phyloP scores from a whole-genome alignment of 495 filamentous ascomycete species.

The Xylaria sp. region DNA sequence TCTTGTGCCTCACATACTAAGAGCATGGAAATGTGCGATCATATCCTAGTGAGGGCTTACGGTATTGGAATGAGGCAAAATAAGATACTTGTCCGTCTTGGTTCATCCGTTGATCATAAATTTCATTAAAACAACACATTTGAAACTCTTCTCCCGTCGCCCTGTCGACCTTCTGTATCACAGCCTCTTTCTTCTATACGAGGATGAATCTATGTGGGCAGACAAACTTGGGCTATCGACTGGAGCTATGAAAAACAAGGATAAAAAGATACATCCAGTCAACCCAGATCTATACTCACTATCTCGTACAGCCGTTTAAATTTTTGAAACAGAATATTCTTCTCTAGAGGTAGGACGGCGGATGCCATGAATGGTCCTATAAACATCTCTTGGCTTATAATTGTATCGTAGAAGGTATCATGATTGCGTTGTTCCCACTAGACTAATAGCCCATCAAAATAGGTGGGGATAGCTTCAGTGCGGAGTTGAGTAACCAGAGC shows the following conservation, averaged over 20 bases:
- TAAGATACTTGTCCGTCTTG: background rate
- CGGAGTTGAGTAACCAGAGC: conserved; percentile 6
- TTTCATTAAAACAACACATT: background rate
- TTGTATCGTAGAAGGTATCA: background rate
- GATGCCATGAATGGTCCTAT: background rate
- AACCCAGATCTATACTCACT: background rate
- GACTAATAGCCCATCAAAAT: background rate
- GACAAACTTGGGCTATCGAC: background rate
- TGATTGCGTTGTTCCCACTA: too few relatives aligned
- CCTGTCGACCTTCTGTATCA: background rate
- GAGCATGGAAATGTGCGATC: background rate
- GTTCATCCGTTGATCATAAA: background rate
- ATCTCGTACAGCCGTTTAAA: background rate
- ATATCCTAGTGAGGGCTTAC: background rate
- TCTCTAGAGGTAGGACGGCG: background rate
- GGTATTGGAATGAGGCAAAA: background rate
- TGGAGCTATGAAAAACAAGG: background rate
- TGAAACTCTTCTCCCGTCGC: background rate
- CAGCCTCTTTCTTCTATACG: background rate
- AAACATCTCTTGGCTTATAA: background rate
- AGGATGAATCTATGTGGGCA: background rate
- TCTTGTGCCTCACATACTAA: background rate
- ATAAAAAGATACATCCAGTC: background rate
- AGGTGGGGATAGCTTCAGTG: conserved; percentile 11
- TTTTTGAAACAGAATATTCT: background rate